Evolutionary conservation across 2,329 filamentous ascomycete species (phyloP).

Genomic region (Gnomoniopsis smithogilvyi): DNA sequence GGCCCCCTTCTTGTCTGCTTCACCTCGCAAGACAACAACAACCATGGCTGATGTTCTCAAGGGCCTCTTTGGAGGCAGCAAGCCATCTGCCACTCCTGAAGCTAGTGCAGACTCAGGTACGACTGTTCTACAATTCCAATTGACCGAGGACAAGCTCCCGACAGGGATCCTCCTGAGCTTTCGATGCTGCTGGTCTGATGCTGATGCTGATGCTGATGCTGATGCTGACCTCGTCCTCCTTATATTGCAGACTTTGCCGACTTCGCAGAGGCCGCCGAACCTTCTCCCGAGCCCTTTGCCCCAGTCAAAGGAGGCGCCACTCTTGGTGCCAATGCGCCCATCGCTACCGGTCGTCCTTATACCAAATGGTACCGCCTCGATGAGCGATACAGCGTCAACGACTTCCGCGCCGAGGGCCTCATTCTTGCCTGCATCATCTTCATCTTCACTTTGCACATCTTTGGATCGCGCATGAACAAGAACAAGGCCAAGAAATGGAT

Average conservation of each 20-base stretch:
- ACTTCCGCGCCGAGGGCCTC: conserved; percentile 85
- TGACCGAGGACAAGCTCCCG: not conserved
- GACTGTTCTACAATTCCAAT: conserved; percentile 25
- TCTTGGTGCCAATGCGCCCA: conserved; percentile 42
- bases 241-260: conserved; percentile 78
- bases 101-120: conserved; percentile 62
- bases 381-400: conserved; percentile 78
- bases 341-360: conserved; percentile 59
- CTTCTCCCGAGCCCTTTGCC: conserved; percentile 50
- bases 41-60: conserved; percentile 60
- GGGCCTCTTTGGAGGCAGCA: conserved; percentile 62
- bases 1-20: conserved; percentile 3
- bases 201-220: no score
- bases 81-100: conserved; percentile 51
- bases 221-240: conserved; percentile 25
- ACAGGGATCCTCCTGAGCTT: not conserved
- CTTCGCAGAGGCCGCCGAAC: conserved; percentile 76
- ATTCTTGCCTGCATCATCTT: conserved; percentile 73
- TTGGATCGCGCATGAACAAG: conserved; percentile 78
- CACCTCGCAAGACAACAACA: conserved; percentile 14
- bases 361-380: conserved; percentile 97
- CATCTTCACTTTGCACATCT: conserved; percentile 74
- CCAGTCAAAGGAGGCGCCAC: conserved; percentile 44
- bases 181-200: not conserved
- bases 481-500: conserved; percentile 79